Base-by-base conservation (phyloP, 179 eudicot genomes). In the Beta macrorhiza region DNA sequence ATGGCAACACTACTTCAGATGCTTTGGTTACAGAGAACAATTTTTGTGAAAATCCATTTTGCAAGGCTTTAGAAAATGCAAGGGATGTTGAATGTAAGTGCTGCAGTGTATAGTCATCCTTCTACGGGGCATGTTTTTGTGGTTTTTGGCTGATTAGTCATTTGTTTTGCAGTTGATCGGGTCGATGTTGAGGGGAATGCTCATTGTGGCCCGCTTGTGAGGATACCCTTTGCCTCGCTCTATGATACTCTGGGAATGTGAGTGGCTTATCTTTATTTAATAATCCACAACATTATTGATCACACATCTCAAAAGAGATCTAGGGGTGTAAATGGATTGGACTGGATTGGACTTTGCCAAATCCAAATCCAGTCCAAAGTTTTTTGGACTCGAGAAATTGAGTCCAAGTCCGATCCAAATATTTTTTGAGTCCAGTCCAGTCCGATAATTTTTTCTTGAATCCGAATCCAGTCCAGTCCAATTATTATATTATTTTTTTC, bases 181-280 rank as follows among this genome's bases (percentile, higher is more conserved):
- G 81, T 80, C 25, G 98, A 93, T 79, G 80, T 91, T 78, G 98
- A 92, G 83, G 92, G 94, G 56, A 92, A 90, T 85, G 94, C 92
- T 76, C 90, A 88, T 20, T 74, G 77, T 89, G 94, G 90, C 70
- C 88, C 92, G 55, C 85, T 89, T 86, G 91, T 91, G 82, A 94
- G 96, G 88, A 67, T 96, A 78, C 89, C 98, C 77, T 96, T 93
- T 90, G 98, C 98, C 75, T 88, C 92, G 76, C 94, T 96, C 20
- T 93, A 87, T 88, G 99, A 96, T 86, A 90, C 94, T 80, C 91
- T 96, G 86, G 93, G 96, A 91, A 92, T 87, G 98, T 93, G 84
- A 93, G 99, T 91, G 73, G 15, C 64, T 15, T 49, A 17, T 51
- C 49, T 19, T 37, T 2, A 16, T 44, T 17, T 49, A 49, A 20